Evolutionary conservation across 805 yeast species (phyloP).

Genomic region (Sugiyamaella boreocaroliniensis): DNA sequence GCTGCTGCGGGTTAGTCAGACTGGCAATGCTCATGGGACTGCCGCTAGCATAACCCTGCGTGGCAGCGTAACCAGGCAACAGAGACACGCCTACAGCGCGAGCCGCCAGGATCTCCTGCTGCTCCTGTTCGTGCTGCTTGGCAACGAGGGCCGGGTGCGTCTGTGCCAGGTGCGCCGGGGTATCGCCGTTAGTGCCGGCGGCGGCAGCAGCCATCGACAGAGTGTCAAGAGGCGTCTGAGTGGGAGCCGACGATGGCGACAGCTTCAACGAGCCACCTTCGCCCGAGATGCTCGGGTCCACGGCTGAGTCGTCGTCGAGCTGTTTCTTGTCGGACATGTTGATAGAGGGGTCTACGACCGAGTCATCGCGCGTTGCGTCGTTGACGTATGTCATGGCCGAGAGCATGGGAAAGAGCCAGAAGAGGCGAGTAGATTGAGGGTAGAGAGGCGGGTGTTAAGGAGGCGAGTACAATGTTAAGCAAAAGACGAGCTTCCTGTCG

Average conservation of each 20-base stretch:
- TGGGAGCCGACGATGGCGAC: background rate
- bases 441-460: no score
- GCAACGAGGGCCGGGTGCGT: constrained; percentile 9
- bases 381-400: constrained; percentile 2
- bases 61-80: background rate
- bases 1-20: constrained; percentile 19
- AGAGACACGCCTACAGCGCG: background rate
- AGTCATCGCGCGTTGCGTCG: background rate
- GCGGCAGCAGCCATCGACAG: constrained; percentile 4
- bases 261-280: background rate
- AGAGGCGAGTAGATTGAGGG: no score
- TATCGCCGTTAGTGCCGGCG: background rate
- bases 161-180: background rate
- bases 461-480: no score
- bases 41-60: background rate
- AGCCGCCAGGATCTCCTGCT: background rate
- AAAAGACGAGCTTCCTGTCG: no score
- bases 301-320: background rate
- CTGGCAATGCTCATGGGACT: constrained; percentile 25
- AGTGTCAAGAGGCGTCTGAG: constrained; percentile 2
- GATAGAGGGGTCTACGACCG: background rate
- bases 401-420: background rate
- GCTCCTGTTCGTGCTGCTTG: constrained; percentile 3
- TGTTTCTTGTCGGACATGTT: background rate
- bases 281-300: background rate